Conservation (phyloP, 1,284 basidiomycete genomes). For the Thelephora terrestris region DNA sequence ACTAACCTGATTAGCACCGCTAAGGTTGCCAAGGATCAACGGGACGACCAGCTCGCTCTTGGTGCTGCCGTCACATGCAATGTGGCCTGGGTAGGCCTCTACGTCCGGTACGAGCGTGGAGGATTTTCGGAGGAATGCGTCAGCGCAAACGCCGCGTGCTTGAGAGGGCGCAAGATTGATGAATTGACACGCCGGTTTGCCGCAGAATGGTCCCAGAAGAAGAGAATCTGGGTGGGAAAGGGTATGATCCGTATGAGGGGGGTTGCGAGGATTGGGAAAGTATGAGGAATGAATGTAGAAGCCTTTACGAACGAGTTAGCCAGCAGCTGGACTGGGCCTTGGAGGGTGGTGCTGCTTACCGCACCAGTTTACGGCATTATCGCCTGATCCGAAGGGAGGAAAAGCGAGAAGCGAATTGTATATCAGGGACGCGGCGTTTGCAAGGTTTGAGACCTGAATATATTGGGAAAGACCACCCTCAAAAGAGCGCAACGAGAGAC, state of each 20-base stretch:
- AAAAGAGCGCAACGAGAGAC: background rate
- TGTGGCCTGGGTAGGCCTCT: conserved; percentile 76
- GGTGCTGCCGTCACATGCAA: conserved; percentile 81
- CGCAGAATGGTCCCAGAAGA: conserved; percentile 77
- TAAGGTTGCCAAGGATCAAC: conserved; percentile 32
- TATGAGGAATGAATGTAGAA: conserved; percentile 70
- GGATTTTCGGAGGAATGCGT: conserved; percentile 48
- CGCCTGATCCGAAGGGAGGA: conserved; percentile 51
- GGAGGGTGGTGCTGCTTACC: conserved; percentile 39
- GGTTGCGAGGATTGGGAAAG: conserved; percentile 40
- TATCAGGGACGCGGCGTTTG: conserved; percentile 73
- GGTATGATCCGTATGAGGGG: conserved; percentile 1
- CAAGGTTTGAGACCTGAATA: conserved; percentile 70
- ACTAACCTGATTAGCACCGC: too few species aligned
- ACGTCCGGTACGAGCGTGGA: conserved; percentile 67
- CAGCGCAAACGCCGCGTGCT: conserved; percentile 72
- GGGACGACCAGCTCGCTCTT: conserved; percentile 83
- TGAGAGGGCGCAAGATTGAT: conserved; percentile 53
- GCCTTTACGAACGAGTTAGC: conserved; percentile 32
- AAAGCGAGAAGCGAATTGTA: conserved; percentile 69
- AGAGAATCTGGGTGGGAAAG: conserved; percentile 24
- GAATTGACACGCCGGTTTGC: conserved; percentile 80
- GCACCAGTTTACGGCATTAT: conserved; percentile 79
- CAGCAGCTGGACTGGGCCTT: background rate
- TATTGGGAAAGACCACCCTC: conserved; percentile 3